Percentiles rank a stretch among this genome's conserved stretches.
Evolutionary conservation across 306 rosid genomes (phyloP).

Genomic region (Trifolium fragiferum): DNA sequence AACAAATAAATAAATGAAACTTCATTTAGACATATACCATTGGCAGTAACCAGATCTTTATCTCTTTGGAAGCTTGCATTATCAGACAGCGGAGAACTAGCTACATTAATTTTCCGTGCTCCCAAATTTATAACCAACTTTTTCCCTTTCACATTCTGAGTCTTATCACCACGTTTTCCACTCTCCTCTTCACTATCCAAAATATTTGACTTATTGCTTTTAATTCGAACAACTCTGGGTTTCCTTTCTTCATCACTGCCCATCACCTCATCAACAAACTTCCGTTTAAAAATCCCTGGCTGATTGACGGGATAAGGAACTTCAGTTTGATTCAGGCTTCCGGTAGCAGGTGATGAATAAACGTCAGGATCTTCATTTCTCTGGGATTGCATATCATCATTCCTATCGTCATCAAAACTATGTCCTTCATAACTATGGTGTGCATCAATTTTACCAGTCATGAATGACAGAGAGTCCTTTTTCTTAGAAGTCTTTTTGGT

Average conservation of each 20-base stretch:
- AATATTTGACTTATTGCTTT: conserved; percentile 63
- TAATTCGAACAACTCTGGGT: conserved; percentile 75
- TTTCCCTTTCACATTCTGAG: conserved; percentile 77
- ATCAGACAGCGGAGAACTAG: conserved; percentile 86
- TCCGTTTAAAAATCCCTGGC: conserved; percentile 72
- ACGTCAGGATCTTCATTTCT: conserved; percentile 64
- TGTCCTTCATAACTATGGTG: conserved; percentile 65
- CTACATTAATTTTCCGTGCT: conserved; percentile 79
- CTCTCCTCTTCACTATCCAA: conserved; percentile 74
- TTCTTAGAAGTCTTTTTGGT: conserved; percentile 67
- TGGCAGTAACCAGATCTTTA: conserved; percentile 59
- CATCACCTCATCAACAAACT: conserved; percentile 95
- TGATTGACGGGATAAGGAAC: conserved; percentile 58
- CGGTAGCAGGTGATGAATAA: conserved; percentile 71
- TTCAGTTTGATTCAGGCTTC: conserved; percentile 70
- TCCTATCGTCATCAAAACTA: conserved; percentile 60
- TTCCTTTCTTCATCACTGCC: conserved; percentile 82
- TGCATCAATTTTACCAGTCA: conserved; percentile 50
- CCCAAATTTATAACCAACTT: conserved; percentile 93
- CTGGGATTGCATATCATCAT: conserved; percentile 59
- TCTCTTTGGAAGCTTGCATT: conserved; percentile 85
- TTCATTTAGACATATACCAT: conserved; percentile 55
- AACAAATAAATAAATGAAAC: background rate
- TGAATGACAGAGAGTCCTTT: conserved; percentile 57
- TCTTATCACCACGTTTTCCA: conserved; percentile 62